Conservation (phyloP, 176 grass and related monocot species). For the Zea luxurians region DNA sequence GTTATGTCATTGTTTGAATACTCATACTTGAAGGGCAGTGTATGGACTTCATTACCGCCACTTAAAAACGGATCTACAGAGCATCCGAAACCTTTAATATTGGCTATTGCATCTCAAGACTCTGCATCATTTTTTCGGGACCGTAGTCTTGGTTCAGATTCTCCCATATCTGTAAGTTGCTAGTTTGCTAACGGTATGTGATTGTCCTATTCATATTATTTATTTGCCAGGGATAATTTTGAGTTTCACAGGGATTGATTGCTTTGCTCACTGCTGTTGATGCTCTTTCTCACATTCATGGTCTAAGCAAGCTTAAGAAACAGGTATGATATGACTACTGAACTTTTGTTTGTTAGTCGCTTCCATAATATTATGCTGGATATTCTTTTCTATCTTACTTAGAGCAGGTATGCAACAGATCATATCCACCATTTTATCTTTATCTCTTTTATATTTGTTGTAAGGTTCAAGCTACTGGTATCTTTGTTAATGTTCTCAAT, state of each 20-base stretch:
- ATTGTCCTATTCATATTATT: constrained; percentile 9
- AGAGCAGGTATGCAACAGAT: constrained; percentile 9
- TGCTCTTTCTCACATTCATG: constrained; percentile 77
- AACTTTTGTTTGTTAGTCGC: constrained; percentile 1
- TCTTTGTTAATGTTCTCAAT: too few species aligned
- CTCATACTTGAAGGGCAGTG: constrained; percentile 90
- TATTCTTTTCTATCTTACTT: constrained; percentile 14
- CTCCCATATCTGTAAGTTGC: constrained; percentile 87
- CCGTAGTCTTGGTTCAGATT: constrained; percentile 85
- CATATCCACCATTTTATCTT: constrained; percentile 14
- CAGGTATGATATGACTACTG: constrained; percentile 56
- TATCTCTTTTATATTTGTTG: background rate
- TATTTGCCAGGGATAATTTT: constrained; percentile 30
- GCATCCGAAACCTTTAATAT: constrained; percentile 72
- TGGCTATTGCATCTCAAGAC: constrained; percentile 72
- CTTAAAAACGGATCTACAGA: constrained; percentile 58
- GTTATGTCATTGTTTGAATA: constrained; percentile 49
- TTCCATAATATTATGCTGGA: constrained; percentile 13
- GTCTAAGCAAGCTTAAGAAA: constrained; percentile 80
- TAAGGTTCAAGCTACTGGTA: background rate
- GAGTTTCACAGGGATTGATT: constrained; percentile 80
- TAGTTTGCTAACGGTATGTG: constrained; percentile 6
- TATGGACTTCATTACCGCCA: constrained; percentile 90
- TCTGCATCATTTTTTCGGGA: constrained; percentile 94
- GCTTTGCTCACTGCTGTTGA: constrained; percentile 95